Conservation (phyloP, 495 filamentous ascomycete genomes). For the Neurospora sp. region DNA sequence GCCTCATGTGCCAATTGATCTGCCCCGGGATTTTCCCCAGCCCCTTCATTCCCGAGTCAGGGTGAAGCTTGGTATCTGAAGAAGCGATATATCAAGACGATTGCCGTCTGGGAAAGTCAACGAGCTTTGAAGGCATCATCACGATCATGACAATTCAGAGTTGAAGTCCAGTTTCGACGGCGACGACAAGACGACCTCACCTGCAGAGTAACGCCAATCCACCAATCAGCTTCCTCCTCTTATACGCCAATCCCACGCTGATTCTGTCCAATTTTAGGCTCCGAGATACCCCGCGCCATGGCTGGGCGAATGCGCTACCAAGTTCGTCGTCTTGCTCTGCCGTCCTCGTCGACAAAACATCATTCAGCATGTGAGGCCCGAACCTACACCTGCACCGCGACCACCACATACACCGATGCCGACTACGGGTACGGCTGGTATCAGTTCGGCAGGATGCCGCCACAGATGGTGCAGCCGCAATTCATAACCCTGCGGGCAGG, state of each 20-base stretch:
- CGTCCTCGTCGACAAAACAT: neutral
- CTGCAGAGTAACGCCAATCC: neutral
- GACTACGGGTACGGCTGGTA: neutral
- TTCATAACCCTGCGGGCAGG: neutral
- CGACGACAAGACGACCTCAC: neutral
- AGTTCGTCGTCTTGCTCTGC: neutral
- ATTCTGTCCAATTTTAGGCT: neutral
- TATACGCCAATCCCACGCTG: neutral
- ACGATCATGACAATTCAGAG: neutral
- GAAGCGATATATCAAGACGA: neutral
- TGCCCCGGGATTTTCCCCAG: neutral
- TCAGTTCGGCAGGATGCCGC: neutral
- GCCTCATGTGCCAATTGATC: neutral
- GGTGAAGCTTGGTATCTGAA: neutral
- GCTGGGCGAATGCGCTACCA: neutral
- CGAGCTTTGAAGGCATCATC: neutral
- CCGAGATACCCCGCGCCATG: neutral
- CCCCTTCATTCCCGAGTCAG: neutral
- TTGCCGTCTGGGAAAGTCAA: neutral
- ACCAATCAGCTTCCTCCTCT: neutral
- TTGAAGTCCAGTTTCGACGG: neutral
- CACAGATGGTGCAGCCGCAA: neutral
- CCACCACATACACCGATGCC: neutral
- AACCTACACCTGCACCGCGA: neutral
- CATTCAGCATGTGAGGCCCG: neutral